Base-by-base conservation (phyloP, 345 rosid genomes). In the Tarenaya hassleriana region DNA sequence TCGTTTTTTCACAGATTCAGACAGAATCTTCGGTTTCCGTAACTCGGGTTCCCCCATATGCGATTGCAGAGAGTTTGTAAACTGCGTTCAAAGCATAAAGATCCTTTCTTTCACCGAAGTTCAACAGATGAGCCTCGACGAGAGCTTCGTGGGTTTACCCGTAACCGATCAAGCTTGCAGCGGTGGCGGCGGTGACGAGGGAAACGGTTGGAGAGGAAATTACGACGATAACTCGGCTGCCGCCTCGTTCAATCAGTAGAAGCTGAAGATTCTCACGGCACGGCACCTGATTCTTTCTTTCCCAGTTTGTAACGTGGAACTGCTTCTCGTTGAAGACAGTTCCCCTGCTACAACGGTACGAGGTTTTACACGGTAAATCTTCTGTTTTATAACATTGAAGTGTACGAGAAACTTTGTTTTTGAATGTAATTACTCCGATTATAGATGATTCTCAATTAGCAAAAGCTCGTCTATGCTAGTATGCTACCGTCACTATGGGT, bases 91-190 rank as follows among this genome's bases (percentile, higher is more conserved):
- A 65, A 74, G 83, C 79, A 67, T 88, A 62, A 88, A 81, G 74
- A 85, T 85, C 14, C 76, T 85, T 61, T 88, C 97, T 29, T 75
- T 86, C 10, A 78, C 75, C 34, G 92, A 88, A 55, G 97, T 85
- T 43, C 86, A 82, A 69, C 95, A 85, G 60, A 82, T 88, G 86
- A 85, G 97, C 69, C 67, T 84, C 48, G 95, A 88, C 10, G 97
- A 92, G 19, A 74, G 80, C 59, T 75, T 88, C 39, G 81, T 84
- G n/a, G 69, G 72, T 50, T 47, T 82, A 39, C 86, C 84, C 0
- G 69, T 71, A 47, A 72, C 80, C 15, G 80, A 84, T 59, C 91
- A 78, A 69, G 86, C 86, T 15, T 82, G 88, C 51, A 88, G 96
- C 55, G 91, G 90, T 8, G 77, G 96, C 55, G 91, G 90, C 10